A percentile compares a stretch with the other conserved stretches of the same genome.
Evolutionary conservation across 139 green algal species (phyloP).

Genomic region (Auxenochlorella pyrenoidosa): DNA sequence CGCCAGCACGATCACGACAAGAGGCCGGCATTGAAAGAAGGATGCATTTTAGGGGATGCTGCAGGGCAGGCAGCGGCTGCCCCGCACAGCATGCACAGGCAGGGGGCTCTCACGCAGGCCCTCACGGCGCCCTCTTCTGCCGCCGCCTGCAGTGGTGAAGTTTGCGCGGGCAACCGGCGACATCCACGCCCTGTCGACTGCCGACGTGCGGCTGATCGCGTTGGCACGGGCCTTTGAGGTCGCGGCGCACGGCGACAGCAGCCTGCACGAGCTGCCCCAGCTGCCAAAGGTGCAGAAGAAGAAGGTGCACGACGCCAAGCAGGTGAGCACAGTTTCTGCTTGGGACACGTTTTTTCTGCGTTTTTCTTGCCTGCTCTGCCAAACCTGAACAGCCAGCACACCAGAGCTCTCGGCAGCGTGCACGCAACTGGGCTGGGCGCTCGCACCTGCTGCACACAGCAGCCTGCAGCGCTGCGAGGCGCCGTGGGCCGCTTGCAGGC

Average conservation of each 20-base stretch:
- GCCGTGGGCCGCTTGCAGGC: neutral
- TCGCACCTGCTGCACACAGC: no score
- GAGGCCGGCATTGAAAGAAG: neutral
- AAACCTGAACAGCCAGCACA: no score
- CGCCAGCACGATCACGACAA: neutral
- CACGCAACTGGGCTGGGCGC: neutral
- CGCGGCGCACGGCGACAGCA: conserved; percentile 59
- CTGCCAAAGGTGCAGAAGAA: conserved; percentile 34
- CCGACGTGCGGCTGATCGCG: conserved; percentile 88
- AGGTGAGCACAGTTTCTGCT: neutral
- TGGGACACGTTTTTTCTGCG: no score
- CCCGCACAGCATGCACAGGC: neutral
- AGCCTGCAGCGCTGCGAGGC: no score
- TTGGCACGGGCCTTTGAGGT: conserved; percentile 84
- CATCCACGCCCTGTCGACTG: conserved; percentile 81
- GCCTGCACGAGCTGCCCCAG: conserved; percentile 67
- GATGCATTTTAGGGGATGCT: neutral
- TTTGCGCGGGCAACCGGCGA: conserved; percentile 92
- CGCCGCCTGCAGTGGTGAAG: conserved; percentile 68
- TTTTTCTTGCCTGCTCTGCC: no score
- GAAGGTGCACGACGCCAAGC: conserved; percentile 21
- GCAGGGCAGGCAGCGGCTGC: neutral
- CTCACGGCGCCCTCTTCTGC: neutral
- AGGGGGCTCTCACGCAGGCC: neutral
- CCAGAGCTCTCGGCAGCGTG: no score